Evolutionary conservation across 768 basidiomycete genomes (phyloP).

Genomic region (Naganishia vaughanmartiniae): DNA sequence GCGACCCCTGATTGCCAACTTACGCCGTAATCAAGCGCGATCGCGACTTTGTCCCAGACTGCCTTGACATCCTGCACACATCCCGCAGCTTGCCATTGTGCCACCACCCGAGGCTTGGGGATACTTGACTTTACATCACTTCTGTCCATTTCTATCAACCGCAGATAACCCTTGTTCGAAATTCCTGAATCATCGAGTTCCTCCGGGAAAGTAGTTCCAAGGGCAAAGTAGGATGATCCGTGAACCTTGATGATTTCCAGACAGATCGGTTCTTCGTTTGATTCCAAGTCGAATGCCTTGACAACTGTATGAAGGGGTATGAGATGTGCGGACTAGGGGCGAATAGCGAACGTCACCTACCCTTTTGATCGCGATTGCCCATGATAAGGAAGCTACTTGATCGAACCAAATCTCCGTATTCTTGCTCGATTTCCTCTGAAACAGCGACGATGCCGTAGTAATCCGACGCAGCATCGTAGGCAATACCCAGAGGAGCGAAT

Average conservation of each 20-base stretch:
- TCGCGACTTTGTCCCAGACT: constrained; percentile 45
- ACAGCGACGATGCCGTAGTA: constrained; percentile 13
- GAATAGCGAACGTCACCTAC: constrained; percentile 33
- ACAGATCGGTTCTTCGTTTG: constrained; percentile 40
- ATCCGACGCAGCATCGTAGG: background rate
- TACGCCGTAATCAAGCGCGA: constrained; percentile 46
- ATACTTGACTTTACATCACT: constrained; percentile 16
- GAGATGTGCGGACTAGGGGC: background rate
- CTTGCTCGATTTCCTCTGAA: constrained; percentile 35
- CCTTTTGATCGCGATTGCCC: constrained; percentile 29
- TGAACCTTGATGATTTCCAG: constrained; percentile 36
- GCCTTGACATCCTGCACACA: constrained; percentile 43
- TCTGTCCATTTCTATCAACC: constrained; percentile 25
- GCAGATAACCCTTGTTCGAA: constrained; percentile 27
- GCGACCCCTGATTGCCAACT: constrained; percentile 19
- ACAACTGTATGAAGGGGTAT: constrained; percentile 30
- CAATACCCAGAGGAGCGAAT: constrained; percentile 20
- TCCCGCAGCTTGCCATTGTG: constrained; percentile 33
- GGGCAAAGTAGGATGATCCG: constrained; percentile 39
- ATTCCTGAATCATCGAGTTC: constrained; percentile 37
- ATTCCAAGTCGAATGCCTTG: constrained; percentile 35
- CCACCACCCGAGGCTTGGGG: constrained; percentile 12
- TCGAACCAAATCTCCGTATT: constrained; percentile 43
- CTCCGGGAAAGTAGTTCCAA: constrained; percentile 44
- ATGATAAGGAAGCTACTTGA: constrained; percentile 40